Base-by-base conservation (phyloP, 768 basidiomycete species). In the Suillus variegatus region DNA sequence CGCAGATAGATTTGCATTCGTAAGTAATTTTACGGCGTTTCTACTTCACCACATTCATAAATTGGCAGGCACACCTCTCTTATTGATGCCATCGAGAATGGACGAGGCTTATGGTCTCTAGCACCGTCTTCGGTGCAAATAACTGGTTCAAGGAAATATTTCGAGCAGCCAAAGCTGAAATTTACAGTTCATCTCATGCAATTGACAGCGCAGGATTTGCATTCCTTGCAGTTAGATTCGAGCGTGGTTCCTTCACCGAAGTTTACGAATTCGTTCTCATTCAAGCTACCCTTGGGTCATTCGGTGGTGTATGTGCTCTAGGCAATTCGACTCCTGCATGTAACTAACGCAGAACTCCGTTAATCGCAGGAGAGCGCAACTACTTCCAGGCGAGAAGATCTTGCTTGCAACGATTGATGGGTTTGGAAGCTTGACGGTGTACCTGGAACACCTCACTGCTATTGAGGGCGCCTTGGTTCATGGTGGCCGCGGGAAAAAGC, bases 331-430 rank as follows among this genome's bases (percentile, higher is more conserved):
- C 25, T 7, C 25, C 25, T 28, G 12, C 13, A 60, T 25, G 41
- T 43, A 1, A 41, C 40, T 43, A 7, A 60, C 2, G 57, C 16
- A 28, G 6, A 40, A 32, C 49, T 8, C 25, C 56, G 3, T 71
- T 38, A 22, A 4, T 4, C 20, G 12, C 28, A 82, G 81, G 3
- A 68, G 79, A 36, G 61, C 70, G 0, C 84, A 85, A 64, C 69
- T 86, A 1, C 75, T 86, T 22, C 75, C 76, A 18, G 72, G 75
- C 20, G 76, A 77, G n/a, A 80, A 71, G 44, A 74, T 83, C 4
- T 71, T 87, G 12, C 69, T 86, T 4, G 73, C 86, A 1, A 64
- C 82, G 6, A 74, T 79, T 9, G 79, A 82, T 68, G 65, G 70
- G 7, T 28, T 55, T 0, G 79, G 78, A 9, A 72, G 76, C 40